Evolutionary conservation across 2,329 filamentous ascomycete species (phyloP), one percentile per base, ranked within the genome.

Genomic region (Aspergillus ochraceoroseus): DNA sequence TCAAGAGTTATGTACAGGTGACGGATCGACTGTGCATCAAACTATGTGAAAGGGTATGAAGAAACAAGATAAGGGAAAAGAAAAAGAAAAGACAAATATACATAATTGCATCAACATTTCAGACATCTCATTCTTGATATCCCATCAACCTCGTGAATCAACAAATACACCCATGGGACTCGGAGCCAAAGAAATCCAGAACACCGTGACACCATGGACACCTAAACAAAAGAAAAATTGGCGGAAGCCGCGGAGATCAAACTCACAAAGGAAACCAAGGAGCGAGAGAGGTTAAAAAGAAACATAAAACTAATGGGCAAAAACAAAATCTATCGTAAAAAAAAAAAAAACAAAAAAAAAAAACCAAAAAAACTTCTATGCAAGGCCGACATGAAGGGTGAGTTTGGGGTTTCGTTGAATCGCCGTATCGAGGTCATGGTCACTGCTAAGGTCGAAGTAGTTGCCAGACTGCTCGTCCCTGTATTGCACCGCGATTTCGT

Each of bases 331-430:
- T 43, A 43, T 39, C 35, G 31, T 31, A 35, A 41, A 44, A 17
- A n/a, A n/a, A n/a, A n/a, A n/a, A n/a, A n/a, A n/a, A n/a, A n/a
- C n/a, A n/a, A n/a, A n/a, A n/a, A n/a, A n/a, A n/a, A n/a, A n/a
- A n/a, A n/a, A n/a, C n/a, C n/a, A n/a, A n/a, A n/a, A n/a, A n/a
- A 40, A 19, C 23, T 44, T 53, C 49, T 53, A 53, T 53, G 51
- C 43, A 43, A 66, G 53, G 29, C 57, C 60, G 50, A 85, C 82
- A 51, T 80, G 85, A 17, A 95, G 71, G 38, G 89, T 80, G 48
- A 96, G 72, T 70, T 95, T 95, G 51, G 88, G 83, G 65, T 94
- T 94, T 54, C 87, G 74, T 54, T 85, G 77, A 48, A 95, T 71
- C 2, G 90, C 90, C 50, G 78, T 75, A 49, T 88, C 82, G 37